Base-by-base conservation (phyloP, 352 stramenopile genomes). In the Phytophthora constricta region DNA sequence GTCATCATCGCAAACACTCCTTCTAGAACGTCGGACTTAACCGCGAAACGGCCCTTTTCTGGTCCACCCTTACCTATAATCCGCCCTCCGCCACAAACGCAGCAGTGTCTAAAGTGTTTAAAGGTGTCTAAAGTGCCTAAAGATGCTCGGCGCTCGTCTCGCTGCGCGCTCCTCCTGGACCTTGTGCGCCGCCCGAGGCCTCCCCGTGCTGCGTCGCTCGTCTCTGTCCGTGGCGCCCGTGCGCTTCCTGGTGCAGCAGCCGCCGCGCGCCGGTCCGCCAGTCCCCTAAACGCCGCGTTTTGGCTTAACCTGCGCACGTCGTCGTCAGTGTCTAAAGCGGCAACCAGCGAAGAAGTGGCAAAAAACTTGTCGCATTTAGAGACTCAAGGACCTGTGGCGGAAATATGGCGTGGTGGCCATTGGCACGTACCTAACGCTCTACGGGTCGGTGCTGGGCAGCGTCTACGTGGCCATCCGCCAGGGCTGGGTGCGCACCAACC, bases 331-430 rank as follows among this genome's bases (percentile, higher is more conserved):
- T 69, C 68, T 14, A 65, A 76, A 53, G 31, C 37, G 54, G 37
- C 52, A 45, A 48, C 39, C 13, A 47, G 47, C 1, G 45, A 67
- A 3, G 37, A 55, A n/a, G 65, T 81, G 57, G 69, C 68, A 33
- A 76, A n/a, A n/a, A n/a, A n/a, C n/a, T n/a, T 79, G 72, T 76
- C 69, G 25, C 76, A 82, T 43, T 65, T 87, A 23, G 78, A 69
- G 84, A 14, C 71, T 95, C 17, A 93, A 92, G 62, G 85, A 93
- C 22, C 70, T 94, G 50, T 96, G 87, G 87, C 79, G 77, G 54
- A 89, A 94, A 70, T 96, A 94, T 60, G 87, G 87, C 60, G 68
- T 91, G 26, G 85, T 96, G 43, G 86, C 86, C 3, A 89, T 96
- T 42, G 87, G 83, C 61, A 96, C 87, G 48, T 96, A 96, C 65